These are phyloP conservation scores for Rhodocollybia butyracea DNA, from an alignment of 768 basidiomycete genomes.

Conservation along the genomic window DNA sequence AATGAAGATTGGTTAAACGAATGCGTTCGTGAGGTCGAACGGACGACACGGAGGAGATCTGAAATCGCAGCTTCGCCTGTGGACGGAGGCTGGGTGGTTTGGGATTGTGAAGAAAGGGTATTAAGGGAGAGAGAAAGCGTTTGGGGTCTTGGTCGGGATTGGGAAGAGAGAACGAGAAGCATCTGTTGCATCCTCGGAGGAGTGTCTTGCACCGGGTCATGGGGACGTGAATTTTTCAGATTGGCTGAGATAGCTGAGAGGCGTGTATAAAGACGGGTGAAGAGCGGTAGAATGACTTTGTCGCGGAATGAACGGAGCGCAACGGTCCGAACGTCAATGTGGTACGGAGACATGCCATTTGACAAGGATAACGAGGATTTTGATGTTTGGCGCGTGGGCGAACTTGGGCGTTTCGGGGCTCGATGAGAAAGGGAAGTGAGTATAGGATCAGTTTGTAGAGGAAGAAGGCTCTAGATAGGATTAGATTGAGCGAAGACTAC, in stretches of 20 bases:
- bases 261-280: slow-evolving; percentile 49
- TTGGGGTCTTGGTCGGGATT: slow-evolving; percentile 55
- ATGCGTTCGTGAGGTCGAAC: slow-evolving; percentile 43
- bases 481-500: not conserved
- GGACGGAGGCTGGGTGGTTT: slow-evolving; percentile 55
- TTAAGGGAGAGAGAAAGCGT: slow-evolving; percentile 62
- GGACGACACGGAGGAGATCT: slow-evolving; percentile 63
- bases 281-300: slow-evolving; percentile 68
- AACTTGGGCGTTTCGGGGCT: slow-evolving; percentile 49
- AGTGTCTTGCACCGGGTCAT: slow-evolving; percentile 55
- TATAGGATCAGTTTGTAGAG: slow-evolving; percentile 58
- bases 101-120: no score
- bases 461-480: slow-evolving; percentile 48
- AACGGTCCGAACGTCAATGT: slow-evolving; percentile 80
- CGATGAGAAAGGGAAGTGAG: slow-evolving; percentile 70
- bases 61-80: slow-evolving; percentile 65
- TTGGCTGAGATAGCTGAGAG: slow-evolving; percentile 40
- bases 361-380: slow-evolving; percentile 33
- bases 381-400: slow-evolving; percentile 47
- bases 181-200: slow-evolving; percentile 78
- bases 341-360: slow-evolving; percentile 36
- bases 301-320: slow-evolving; percentile 80
- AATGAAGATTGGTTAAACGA: slow-evolving; percentile 5
- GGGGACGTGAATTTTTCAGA: slow-evolving; percentile 21
- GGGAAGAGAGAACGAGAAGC: slow-evolving; percentile 75